Evolutionary conservation across 2,329 filamentous ascomycete species (phyloP).

Genomic region (Colletotrichum gloeosporioides): DNA sequence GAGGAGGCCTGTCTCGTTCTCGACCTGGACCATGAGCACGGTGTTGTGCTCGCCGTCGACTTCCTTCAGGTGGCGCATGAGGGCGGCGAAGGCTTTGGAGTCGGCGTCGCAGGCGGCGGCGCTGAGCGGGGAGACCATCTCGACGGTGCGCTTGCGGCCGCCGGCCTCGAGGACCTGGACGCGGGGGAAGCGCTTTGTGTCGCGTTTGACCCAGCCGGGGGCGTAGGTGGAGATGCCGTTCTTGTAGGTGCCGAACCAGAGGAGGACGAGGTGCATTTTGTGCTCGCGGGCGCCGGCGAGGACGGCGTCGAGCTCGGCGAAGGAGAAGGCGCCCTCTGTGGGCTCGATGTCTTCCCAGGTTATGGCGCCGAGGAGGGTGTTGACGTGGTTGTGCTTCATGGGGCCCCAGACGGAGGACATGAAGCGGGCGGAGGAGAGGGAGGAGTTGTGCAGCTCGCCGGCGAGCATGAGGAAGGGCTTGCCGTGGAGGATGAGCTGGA

Average conservation of each 20-base stretch:
- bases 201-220: slow-evolving; percentile 38
- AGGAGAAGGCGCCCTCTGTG: slow-evolving; percentile 37
- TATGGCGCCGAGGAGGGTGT: slow-evolving; percentile 40
- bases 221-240: slow-evolving; percentile 42
- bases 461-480: slow-evolving; percentile 41
- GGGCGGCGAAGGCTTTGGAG: slow-evolving; percentile 32
- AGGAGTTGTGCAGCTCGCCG: slow-evolving; percentile 42
- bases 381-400: slow-evolving; percentile 38
- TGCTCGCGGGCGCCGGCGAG: slow-evolving; percentile 35
- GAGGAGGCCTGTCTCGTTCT: slow-evolving; percentile 59
- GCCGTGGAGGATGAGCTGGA: slow-evolving; percentile 40
- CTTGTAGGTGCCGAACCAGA: slow-evolving; percentile 46
- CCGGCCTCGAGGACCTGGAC: slow-evolving; percentile 36
- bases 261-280: slow-evolving; percentile 38
- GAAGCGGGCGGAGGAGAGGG: slow-evolving; percentile 35
- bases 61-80: slow-evolving; percentile 39
- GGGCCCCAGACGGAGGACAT: slow-evolving; percentile 35
- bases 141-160: slow-evolving; percentile 33
- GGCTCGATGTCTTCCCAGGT: slow-evolving; percentile 44
- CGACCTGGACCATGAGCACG: slow-evolving; percentile 63
- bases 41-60: slow-evolving; percentile 52
- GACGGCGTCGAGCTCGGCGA: slow-evolving; percentile 37
- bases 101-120: slow-evolving; percentile 35
- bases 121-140: slow-evolving; percentile 37
- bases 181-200: slow-evolving; percentile 39